A percentile compares a stretch with the other conserved stretches of the same genome.
Conservation (phyloP, 805 yeast species). For the Candida multigemmis region DNA sequence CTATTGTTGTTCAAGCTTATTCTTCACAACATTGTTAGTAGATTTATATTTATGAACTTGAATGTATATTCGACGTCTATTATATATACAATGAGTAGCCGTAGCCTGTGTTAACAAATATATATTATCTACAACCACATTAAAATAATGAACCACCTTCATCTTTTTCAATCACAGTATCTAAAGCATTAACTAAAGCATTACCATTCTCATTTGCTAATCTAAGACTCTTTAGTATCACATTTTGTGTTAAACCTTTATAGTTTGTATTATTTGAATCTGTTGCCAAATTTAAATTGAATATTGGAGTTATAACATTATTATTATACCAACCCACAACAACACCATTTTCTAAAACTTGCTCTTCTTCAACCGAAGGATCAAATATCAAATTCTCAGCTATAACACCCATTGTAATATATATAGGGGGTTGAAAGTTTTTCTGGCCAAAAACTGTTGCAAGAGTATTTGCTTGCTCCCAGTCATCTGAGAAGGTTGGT, state of each 20-base stretch:
- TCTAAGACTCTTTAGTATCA: constrained; percentile 45
- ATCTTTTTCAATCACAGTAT: constrained; percentile 33
- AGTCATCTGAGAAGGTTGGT: constrained; percentile 87
- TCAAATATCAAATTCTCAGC: constrained; percentile 67
- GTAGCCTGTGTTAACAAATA: constrained; percentile 1
- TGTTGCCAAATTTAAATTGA: constrained; percentile 54
- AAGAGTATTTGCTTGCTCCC: constrained; percentile 49
- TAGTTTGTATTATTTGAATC: constrained; percentile 34
- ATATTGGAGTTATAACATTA: constrained; percentile 64
- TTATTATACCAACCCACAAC: constrained; percentile 64
- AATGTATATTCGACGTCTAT: background rate
- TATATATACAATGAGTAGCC: background rate
- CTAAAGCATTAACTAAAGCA: constrained; percentile 51
- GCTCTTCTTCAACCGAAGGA: constrained; percentile 84
- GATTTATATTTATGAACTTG: constrained; percentile 1
- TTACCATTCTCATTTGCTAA: constrained; percentile 55
- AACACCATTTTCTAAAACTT: constrained; percentile 78
- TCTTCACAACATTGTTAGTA: constrained; percentile 53
- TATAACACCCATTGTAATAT: constrained; percentile 68
- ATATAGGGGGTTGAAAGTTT: constrained; percentile 58
- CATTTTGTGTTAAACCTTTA: constrained; percentile 44
- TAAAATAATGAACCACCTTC: constrained; percentile 22
- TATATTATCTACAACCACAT: constrained; percentile 1
- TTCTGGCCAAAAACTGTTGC: constrained; percentile 13
- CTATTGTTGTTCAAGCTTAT: constrained; percentile 88